Conservation (phyloP, 306 rosid genomes). For the Benincasa hispida region DNA sequence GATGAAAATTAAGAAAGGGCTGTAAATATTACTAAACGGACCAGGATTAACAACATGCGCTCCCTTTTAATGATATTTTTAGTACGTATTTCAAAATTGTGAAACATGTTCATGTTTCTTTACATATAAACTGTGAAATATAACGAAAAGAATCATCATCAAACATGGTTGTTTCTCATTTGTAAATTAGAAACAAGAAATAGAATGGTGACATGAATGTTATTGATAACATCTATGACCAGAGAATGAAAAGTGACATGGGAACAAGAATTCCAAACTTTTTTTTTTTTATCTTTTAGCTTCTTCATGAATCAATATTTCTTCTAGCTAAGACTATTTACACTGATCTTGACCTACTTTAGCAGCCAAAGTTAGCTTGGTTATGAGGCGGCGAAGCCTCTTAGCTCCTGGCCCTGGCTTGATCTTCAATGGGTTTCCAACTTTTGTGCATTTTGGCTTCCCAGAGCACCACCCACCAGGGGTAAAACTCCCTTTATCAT, state of each 20-base stretch:
- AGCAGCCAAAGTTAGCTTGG: conserved; percentile 21
- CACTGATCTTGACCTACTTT: conserved; percentile 48
- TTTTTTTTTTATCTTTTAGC: background rate
- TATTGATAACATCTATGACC: background rate
- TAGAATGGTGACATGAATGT: background rate
- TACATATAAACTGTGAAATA: background rate
- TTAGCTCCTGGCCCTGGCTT: conserved; percentile 61
- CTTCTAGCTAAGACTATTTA: conserved; percentile 28
- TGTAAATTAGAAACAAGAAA: background rate
- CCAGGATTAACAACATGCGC: background rate
- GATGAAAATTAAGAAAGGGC: background rate
- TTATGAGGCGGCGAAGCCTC: conserved; percentile 45
- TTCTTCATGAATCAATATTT: background rate
- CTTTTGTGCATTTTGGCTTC: conserved; percentile 50
- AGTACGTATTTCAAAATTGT: background rate
- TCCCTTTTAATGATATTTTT: background rate
- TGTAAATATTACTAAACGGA: background rate
- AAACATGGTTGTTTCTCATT: background rate
- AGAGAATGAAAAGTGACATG: background rate
- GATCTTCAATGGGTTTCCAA: conserved; percentile 53
- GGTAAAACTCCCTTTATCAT: conserved; percentile 39
- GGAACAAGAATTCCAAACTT: background rate
- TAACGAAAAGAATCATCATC: background rate
- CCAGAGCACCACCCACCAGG: conserved; percentile 94
- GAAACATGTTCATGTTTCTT: background rate